Base-by-base conservation (phyloP, 805 yeast genomes). In the Grigorovia yakushimaensis region DNA sequence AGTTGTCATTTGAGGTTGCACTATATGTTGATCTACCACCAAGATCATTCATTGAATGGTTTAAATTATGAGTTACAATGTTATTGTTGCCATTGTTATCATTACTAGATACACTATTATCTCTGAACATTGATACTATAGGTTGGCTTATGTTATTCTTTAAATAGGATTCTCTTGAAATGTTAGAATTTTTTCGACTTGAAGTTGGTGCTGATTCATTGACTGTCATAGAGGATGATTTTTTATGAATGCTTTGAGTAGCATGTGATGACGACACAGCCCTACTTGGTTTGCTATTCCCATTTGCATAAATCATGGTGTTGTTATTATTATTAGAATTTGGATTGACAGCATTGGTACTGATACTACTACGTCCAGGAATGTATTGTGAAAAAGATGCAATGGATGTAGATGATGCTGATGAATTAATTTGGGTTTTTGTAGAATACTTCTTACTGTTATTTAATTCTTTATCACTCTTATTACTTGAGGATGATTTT, bases 341-440 rank as follows among this genome's bases (percentile, higher is more conserved):
- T 19, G 4, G 17, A 30, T 23, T 20, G 5, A 23, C 18, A 23
- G 23, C 17, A 23, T 20, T 22, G n/a, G n/a, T 13, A 22, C 24
- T 13, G 11, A 27, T 27, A 15, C 42, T 30, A 40, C 17, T 17
- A 30, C 33, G 43, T 5, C 36, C 33, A 18, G 33, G 19, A 18
- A 43, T 43, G 5, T 47, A 40, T 15, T 27, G 41, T 9, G 47
- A 24, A 9, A 44, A 39, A 7, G 48, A 47, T 9, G 54, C 41
- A 13, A 47, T 33, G 11, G 52, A 49, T n/a, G 38, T 22, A 2
- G 49, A 30, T 13, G 33, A 19, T 5, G 30, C 23, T 1, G 35
- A 36, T 39, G 4, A 35, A 19, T 20, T 39, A 40, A 6, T 46
- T 30, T 19, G 35, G 36, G 10, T 20, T 23, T 19, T 47, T 24